Base-by-base conservation (phyloP, 345 rosid genomes). In the Schrenkiella parvula region DNA sequence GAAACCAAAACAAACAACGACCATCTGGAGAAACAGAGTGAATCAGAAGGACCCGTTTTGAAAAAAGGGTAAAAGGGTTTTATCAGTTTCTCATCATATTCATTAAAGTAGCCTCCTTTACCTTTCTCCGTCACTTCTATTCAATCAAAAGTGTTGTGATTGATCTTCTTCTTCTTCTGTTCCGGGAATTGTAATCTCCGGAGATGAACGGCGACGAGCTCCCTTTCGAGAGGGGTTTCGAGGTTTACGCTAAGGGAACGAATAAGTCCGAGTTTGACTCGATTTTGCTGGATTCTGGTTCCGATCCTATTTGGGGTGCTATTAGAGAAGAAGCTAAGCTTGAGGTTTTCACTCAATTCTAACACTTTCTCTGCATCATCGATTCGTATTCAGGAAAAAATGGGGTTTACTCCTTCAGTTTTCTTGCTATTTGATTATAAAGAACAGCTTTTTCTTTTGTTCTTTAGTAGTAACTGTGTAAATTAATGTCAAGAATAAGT, bases 261-360 rank as follows among this genome's bases (percentile, higher is more conserved):
- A 54, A 44, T 14, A 81, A 70, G 70, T 84, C 88, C 0, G 81
- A 70, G 48, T 48, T 72, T 23, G 85, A 79, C 72, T 47, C 82
- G 12, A 55, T 62, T 64, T 59, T 65, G 6, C 18, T 76, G 7
- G 69, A 70, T 8, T 77, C 84, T 31, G 75, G 79, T 51, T 83
- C 81, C 21, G 98, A 93, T 84, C 89, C 89, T 44, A 84, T 93
- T 77, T 93, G 98, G 98, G 84, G 77, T 51, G 87, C 91, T 59
- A 86, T 90, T 6, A 80, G 83, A 55, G 69, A 84, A 75, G 96
- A 90, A 79, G 96, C 98, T 64, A 90, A 85, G 80, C 66, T 79
- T 68, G 97, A 90, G 97, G 98, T 93, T 61, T 34, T 0, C 23
- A 8, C 31, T 64, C 58, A 35, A 47, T 63, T 52, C 47, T 42